Percentiles rank a stretch among this genome's conserved stretches.
These are phyloP conservation scores for Aspergillus spinulosporus DNA, from an alignment of 2,329 filamentous ascomycete genomes.

Conservation along the genomic window DNA sequence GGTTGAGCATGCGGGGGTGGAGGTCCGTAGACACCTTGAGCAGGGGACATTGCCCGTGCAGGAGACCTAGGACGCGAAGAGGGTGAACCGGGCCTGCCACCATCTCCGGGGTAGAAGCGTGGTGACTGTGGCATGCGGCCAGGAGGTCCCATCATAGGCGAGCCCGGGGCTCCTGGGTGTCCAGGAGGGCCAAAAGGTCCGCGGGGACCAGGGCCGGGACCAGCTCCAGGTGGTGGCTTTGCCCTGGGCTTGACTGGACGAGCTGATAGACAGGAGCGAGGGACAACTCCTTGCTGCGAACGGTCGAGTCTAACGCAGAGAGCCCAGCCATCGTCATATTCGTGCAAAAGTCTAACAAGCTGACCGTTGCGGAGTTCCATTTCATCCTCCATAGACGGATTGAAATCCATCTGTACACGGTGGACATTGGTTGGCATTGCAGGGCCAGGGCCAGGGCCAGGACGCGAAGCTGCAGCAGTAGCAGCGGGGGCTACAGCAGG, in stretches of 20 bases:
- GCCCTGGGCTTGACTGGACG: constrained; percentile 84
- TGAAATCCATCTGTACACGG: constrained; percentile 92
- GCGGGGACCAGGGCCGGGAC: constrained; percentile 30
- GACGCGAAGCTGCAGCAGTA: constrained; percentile 16
- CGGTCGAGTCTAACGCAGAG: constrained; percentile 89
- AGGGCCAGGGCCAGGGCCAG: constrained; percentile 19
- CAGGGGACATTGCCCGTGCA: constrained; percentile 33
- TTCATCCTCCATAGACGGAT: constrained; percentile 89
- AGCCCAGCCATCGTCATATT: constrained; percentile 98
- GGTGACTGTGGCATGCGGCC: constrained; percentile 32
- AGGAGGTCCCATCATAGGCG: constrained; percentile 34
- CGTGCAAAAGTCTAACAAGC: constrained; percentile 83
- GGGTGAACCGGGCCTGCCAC: constrained; percentile 9
- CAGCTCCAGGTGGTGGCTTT: constrained; percentile 38
- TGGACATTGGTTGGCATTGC: constrained; percentile 69
- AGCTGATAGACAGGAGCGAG: constrained; percentile 88
- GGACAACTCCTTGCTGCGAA: constrained; percentile 87
- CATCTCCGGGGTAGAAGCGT: constrained; percentile 37
- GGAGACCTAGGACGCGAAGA: constrained; percentile 43
- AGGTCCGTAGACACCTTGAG: constrained; percentile 28
- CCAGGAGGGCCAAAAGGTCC: constrained; percentile 28
- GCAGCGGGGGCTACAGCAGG: constrained; percentile 18
- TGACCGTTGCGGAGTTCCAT: constrained; percentile 77
- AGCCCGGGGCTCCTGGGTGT: constrained; percentile 32
- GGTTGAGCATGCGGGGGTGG: constrained; percentile 30